Evolutionary conservation across 164 flowering plant species (phyloP).

Genomic region (Tinospora cordifolia): DNA sequence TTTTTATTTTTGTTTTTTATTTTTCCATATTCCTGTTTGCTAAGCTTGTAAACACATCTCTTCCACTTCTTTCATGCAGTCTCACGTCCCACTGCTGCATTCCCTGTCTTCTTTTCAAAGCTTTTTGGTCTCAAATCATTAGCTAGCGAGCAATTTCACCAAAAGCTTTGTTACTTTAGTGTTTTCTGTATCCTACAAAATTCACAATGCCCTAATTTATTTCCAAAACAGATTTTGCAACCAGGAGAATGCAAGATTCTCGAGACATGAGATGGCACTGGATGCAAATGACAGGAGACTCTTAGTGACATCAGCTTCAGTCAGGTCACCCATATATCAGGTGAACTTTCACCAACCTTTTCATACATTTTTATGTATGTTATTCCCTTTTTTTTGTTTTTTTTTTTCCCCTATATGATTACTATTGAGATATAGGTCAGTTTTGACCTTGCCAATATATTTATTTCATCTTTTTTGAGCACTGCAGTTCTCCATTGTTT

Average conservation of each 20-base stretch:
- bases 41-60: too few relatives aligned
- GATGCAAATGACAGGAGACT: slow-evolving; percentile 72
- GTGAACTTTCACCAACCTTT: slow-evolving; percentile 18
- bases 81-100: too few relatives aligned
- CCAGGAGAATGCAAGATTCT: slow-evolving; percentile 28
- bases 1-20: too few relatives aligned
- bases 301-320: slow-evolving; percentile 67
- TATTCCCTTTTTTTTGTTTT: background rate
- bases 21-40: too few relatives aligned
- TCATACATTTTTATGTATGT: background rate
- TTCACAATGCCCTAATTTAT: background rate
- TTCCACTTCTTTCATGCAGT: too few relatives aligned
- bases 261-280: slow-evolving; percentile 74
- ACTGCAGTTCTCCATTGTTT: background rate
- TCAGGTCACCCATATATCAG: slow-evolving; percentile 88
- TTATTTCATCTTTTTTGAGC: background rate
- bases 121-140: too few relatives aligned
- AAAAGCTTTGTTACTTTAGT: background rate
- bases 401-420: background rate
- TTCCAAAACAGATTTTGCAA: slow-evolving; percentile 44
- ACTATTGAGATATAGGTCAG: background rate
- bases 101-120: too few relatives aligned
- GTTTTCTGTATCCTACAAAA: background rate
- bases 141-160: too few relatives aligned
- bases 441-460: too few relatives aligned